These are phyloP conservation scores for Eucalyptus tenuipes DNA, from an alignment of 345 rosid species.

Conservation along the genomic window DNA sequence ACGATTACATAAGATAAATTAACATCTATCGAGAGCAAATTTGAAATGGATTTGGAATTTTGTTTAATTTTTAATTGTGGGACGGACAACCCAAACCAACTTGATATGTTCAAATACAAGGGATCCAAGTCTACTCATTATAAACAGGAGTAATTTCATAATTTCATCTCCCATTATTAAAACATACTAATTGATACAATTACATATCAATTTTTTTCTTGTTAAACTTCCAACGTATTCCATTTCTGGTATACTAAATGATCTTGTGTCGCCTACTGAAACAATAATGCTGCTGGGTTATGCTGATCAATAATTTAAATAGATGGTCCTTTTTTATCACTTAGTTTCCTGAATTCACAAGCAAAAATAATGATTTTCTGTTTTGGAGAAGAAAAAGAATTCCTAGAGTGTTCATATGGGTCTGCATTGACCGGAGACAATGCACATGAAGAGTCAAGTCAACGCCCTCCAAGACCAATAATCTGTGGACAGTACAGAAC, in stretches of 20 bases:
- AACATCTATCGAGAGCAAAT: not conserved
- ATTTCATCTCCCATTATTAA: not conserved
- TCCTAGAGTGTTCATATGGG: not conserved
- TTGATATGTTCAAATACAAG: not conserved
- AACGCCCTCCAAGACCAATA: not conserved
- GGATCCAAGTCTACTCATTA: not conserved
- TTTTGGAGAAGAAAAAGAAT: not conserved
- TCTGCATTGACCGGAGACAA: not conserved
- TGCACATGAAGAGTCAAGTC: not conserved
- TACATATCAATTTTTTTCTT: not conserved
- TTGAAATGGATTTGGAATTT: not conserved
- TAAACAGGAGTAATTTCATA: not conserved
- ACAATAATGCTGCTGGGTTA: not conserved
- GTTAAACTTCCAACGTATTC: not conserved
- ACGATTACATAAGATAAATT: not conserved
- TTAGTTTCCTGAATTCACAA: not conserved
- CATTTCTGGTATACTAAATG: not conserved
- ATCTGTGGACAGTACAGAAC: not conserved
- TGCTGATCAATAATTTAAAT: not conserved
- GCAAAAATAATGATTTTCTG: not conserved
- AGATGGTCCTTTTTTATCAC: not conserved
- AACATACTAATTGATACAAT: not conserved
- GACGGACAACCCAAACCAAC: not conserved
- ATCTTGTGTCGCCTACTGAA: not conserved
- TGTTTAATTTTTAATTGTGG: not conserved